Percentiles rank a stretch among this genome's conserved stretches.
Conservation (phyloP, 164 flowering plant genomes). For the Sextonia rubra region DNA sequence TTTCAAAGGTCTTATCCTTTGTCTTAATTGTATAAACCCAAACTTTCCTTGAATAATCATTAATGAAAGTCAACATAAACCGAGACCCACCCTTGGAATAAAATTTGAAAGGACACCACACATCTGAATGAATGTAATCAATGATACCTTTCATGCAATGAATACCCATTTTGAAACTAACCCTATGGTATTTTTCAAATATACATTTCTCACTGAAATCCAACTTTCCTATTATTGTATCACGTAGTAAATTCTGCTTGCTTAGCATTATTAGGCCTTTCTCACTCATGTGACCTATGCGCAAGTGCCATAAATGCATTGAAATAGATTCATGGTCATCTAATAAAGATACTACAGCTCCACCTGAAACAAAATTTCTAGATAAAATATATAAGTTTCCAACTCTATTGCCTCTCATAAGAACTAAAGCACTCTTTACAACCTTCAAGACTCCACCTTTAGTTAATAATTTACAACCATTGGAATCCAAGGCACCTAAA, state of each 20-base stretch:
- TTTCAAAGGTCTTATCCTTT: neutral
- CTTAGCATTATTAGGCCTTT: constrained; percentile 1
- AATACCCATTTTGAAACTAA: neutral
- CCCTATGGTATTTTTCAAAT: constrained; percentile 10
- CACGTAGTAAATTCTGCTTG: constrained; percentile 2
- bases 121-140: constrained; percentile 5
- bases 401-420: neutral
- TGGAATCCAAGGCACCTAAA: neutral
- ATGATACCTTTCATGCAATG: constrained; percentile 6
- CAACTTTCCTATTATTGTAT: neutral
- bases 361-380: neutral
- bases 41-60: neutral
- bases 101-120: constrained; percentile 4
- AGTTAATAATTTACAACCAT: neutral
- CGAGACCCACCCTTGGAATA: neutral
- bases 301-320: constrained; percentile 13
- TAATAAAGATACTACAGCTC: neutral
- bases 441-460: constrained; percentile 4
- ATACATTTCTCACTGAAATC: constrained; percentile 20
- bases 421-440: neutral
- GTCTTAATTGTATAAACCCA: neutral
- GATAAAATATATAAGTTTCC: neutral
- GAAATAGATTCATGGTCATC: neutral
- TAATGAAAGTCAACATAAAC: neutral
- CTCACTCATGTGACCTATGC: constrained; percentile 16